Percentiles rank a stretch among this genome's conserved stretches.
Conservation (phyloP, 2,329 filamentous ascomycete genomes). For the Penicillium fuscoglaucum region DNA sequence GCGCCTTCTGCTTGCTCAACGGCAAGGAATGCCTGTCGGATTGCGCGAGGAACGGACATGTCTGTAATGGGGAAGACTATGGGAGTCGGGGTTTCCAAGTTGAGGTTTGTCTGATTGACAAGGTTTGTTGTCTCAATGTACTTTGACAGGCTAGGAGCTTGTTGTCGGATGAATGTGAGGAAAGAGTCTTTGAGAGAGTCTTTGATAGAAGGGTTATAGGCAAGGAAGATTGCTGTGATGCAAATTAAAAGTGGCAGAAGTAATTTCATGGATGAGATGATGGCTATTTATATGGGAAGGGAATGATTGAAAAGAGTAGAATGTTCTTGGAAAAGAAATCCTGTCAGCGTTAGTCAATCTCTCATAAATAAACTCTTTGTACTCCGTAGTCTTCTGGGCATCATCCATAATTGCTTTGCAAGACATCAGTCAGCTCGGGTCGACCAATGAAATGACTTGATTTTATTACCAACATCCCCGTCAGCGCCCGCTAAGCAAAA, state of each 20-base stretch:
- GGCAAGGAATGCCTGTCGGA: conserved; percentile 80
- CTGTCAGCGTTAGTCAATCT: conserved; percentile 33
- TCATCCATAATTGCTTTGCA: conserved; percentile 21
- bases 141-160: conserved; percentile 20
- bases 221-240: conserved; percentile 36
- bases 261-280: conserved; percentile 35
- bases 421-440: conserved; percentile 30
- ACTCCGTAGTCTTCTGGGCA: neutral
- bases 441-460: conserved; percentile 2
- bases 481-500: conserved; percentile 28
- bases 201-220: conserved; percentile 27
- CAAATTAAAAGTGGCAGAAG: conserved; percentile 41
- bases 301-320: conserved; percentile 23
- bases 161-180: conserved; percentile 21
- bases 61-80: conserved; percentile 43
- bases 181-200: conserved; percentile 19
- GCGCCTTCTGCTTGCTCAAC: conserved; percentile 84
- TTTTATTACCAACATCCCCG: conserved; percentile 27
- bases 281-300: conserved; percentile 33
- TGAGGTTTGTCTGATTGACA: conserved; percentile 4
- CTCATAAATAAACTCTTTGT: conserved; percentile 20
- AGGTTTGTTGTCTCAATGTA: conserved; percentile 14
- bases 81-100: conserved; percentile 6
- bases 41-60: conserved; percentile 70
- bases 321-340: conserved; percentile 12